A percentile compares a stretch with the other conserved stretches of the same genome.
Evolutionary conservation across 1,139 yeast species (phyloP).

Genomic region (Waltiozyma sp.): DNA sequence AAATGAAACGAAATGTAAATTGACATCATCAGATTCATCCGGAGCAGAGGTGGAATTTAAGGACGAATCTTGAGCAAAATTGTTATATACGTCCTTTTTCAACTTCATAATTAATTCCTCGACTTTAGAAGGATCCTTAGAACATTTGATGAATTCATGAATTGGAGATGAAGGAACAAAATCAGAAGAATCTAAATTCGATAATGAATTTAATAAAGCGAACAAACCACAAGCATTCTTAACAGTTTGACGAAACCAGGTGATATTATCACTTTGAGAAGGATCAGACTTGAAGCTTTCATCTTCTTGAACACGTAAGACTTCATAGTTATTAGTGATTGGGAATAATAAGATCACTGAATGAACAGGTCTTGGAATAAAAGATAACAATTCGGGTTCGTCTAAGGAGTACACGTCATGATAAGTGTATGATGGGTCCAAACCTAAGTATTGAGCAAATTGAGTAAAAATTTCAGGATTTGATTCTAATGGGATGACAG

Average conservation of each 20-base stretch:
- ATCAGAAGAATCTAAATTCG: slow-evolving; percentile 43
- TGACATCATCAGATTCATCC: slow-evolving; percentile 47
- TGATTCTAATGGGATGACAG: slow-evolving; percentile 82
- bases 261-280: slow-evolving; percentile 17
- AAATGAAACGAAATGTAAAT: slow-evolving; percentile 72
- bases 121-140: slow-evolving; percentile 15
- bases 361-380: slow-evolving; percentile 71
- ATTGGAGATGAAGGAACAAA: slow-evolving; percentile 13
- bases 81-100: slow-evolving; percentile 26
- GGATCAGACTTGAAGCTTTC: slow-evolving; percentile 1
- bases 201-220: slow-evolving; percentile 68
- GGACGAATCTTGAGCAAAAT: slow-evolving; percentile 47
- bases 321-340: slow-evolving; percentile 50
- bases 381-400: slow-evolving; percentile 66
- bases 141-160: slow-evolving; percentile 7
- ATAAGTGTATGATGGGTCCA: slow-evolving; percentile 49
- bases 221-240: slow-evolving; percentile 90
- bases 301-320: slow-evolving; percentile 9
- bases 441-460: slow-evolving; percentile 59
- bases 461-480: slow-evolving; percentile 79
- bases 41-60: slow-evolving; percentile 82
- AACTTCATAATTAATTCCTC: slow-evolving; percentile 39
- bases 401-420: slow-evolving; percentile 78
- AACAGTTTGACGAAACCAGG: slow-evolving; percentile 79
- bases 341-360: slow-evolving; percentile 79